These are phyloP conservation scores for Taiozyma sp. DNA, from an alignment of 1,139 yeast species.

Conservation along the genomic window DNA sequence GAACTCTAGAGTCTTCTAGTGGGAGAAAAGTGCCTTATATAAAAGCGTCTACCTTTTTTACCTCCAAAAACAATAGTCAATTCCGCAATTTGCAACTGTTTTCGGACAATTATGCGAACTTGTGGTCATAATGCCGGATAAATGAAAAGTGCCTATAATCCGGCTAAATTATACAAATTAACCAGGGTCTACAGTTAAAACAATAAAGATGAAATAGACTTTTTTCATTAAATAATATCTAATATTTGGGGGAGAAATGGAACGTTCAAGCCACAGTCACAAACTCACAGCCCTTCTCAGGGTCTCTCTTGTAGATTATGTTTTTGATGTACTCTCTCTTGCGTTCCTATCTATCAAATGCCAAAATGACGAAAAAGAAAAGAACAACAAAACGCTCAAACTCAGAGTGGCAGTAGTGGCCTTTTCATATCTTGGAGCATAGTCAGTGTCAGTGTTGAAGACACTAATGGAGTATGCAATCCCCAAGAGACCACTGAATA, in stretches of 20 bases:
- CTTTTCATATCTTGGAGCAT: conserved; percentile 11
- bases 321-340: conserved; percentile 11
- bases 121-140: neutral
- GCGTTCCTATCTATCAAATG: conserved; percentile 17
- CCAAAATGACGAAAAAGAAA: conserved; percentile 12
- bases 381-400: conserved; percentile 6
- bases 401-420: conserved; percentile 13
- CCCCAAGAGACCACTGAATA: conserved; percentile 11
- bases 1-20: neutral
- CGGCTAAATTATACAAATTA: neutral
- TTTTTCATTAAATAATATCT: too few species aligned
- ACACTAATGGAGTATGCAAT: conserved; percentile 12
- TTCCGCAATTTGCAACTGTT: neutral
- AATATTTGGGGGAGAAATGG: neutral
- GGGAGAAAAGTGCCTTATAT: neutral
- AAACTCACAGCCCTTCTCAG: neutral
- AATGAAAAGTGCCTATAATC: neutral
- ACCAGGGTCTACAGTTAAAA: too few species aligned
- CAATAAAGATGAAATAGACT: too few species aligned
- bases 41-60: neutral
- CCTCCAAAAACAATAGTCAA: neutral
- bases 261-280: neutral
- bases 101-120: neutral
- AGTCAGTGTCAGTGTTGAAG: conserved; percentile 14
- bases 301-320: neutral